Conservation (phyloP, 495 filamentous ascomycete genomes). For the Trichoderma virens region DNA sequence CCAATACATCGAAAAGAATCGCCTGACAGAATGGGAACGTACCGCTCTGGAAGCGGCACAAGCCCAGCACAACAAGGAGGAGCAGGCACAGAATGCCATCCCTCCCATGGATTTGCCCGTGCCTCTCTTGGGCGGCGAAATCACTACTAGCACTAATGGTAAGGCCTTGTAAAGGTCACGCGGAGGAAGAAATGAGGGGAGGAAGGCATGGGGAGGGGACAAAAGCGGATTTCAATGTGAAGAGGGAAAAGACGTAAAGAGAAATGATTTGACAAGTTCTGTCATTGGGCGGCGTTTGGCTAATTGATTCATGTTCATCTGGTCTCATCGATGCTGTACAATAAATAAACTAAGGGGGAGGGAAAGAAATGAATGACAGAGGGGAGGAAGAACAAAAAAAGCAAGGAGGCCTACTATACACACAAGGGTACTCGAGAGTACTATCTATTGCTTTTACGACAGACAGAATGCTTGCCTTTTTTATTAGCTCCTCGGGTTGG, state of each 20-base stretch:
- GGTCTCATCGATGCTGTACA: not conserved
- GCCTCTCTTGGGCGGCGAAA: not conserved
- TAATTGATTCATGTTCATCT: not conserved
- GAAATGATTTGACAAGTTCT: constrained; percentile 2
- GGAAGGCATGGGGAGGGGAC: not conserved
- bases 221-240: not conserved
- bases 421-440: not conserved
- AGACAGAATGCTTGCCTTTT: constrained; percentile 1
- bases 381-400: not conserved
- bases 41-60: constrained; percentile 21
- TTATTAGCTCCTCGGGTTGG: not conserved
- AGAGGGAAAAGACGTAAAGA: constrained; percentile 3
- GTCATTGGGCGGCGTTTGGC: constrained; percentile 6
- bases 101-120: not conserved
- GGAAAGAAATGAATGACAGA: too few species aligned
- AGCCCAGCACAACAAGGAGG: not conserved
- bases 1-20: constrained; percentile 47
- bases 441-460: not conserved
- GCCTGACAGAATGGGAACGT: constrained; percentile 50
- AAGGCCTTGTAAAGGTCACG: not conserved
- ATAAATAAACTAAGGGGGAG: not conserved
- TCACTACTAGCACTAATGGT: not conserved
- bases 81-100: not conserved
- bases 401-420: not conserved
- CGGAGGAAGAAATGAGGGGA: not conserved